Base-by-base conservation (phyloP, 2,329 filamentous ascomycete genomes). In the Colletotrichum sojae region DNA sequence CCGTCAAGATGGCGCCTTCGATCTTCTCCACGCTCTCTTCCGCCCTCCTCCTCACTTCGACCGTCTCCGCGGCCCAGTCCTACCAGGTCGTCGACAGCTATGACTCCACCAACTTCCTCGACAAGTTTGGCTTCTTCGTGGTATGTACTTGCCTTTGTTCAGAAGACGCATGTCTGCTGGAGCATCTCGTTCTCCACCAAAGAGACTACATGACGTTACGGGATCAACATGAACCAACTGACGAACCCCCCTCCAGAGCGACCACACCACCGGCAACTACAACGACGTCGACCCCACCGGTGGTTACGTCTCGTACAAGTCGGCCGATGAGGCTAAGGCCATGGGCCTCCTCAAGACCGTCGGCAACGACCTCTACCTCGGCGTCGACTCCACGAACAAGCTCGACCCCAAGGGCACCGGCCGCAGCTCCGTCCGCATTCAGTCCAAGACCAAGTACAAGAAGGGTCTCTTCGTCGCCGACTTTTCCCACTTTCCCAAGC, bases 381-480 rank as follows among this genome's bases (percentile, higher is more conserved):
- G 81, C 20, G 78, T 81, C 48, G 81, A 85, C 68, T 63, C 74
- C 63, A 74, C 63, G 3, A 71, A 74, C 12, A 68, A 69, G n/a
- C 75, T 77, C 4, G 73, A 70, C 6, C 52, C 57, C 56, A 64
- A 61, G 6, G 74, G 77, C 58, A 65, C 73, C 40, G 83, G 83
- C 49, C 82, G 86, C 20, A 80, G 79, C 71, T 92, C 90, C 73
- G 88, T 94, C 36, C 86, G 92, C 45, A 77, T 94, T 16, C 86
- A 89, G 70, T 92, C 90, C 76, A 89, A 85, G 67, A 84, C 85
- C 56, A 76, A 79, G 6, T 94, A 91, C 81, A 88, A 84, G 71
- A 84, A 89, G 66, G 92, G 90, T 27, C 87, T 94, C 31, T 86
- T 94, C 74, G 88, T 94, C 51, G 83, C 91, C 52, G 89, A 93